Evolutionary conservation across 1,284 basidiomycete genomes (phyloP), one percentile per base, ranked within the genome.

Genomic region (Coniferiporia weirii): DNA sequence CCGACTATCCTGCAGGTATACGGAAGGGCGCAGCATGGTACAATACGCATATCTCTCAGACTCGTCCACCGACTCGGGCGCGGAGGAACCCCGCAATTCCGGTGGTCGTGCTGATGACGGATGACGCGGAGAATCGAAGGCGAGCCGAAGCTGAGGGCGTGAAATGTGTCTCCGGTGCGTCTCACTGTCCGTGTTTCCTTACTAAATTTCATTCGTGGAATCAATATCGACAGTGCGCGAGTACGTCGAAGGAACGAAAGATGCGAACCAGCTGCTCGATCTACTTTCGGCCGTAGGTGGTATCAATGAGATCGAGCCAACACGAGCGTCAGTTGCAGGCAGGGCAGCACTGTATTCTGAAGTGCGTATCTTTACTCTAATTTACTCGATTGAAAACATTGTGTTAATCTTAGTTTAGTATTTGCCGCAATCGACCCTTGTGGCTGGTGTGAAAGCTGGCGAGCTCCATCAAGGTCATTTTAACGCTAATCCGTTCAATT

Each of bases 401-500:
- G 32, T 60, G 40, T 46, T 22, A 19, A 17, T 54, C 53, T 49
- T 45, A 34, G 53, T n/a, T 2, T 68, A 98, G 89, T 96, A 99
- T 71, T 77, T 98, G 9, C 80, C 93, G 0, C 78, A 82, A 34
- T 79, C 87, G 1, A 84, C 83, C 0, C 73, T 98, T 17, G 72
- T 85, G 32, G 92, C 94, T 6, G 96, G 94, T 1, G 79, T 98
- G 56, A 95, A 94, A 71, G 83, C 84, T 8, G 93, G 93, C 0
- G 78, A 89, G 53, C 82, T 95, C 9, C 82, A 94, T 66, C 91
- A 96, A 72, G 97, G 97, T 0, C 88, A 95, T 70, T 99, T 98
- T 76, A 95, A 93, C 68, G 93, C 95, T 4, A 98, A 93, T 67
- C 85, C 89, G 62, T 99, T 93, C 77, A 99, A 99, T 71, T 99